Percentiles rank a stretch among this genome's conserved stretches.
These are phyloP conservation scores for Agroathelia rolfsii DNA, from an alignment of 1,284 basidiomycete species.

Conservation along the genomic window DNA sequence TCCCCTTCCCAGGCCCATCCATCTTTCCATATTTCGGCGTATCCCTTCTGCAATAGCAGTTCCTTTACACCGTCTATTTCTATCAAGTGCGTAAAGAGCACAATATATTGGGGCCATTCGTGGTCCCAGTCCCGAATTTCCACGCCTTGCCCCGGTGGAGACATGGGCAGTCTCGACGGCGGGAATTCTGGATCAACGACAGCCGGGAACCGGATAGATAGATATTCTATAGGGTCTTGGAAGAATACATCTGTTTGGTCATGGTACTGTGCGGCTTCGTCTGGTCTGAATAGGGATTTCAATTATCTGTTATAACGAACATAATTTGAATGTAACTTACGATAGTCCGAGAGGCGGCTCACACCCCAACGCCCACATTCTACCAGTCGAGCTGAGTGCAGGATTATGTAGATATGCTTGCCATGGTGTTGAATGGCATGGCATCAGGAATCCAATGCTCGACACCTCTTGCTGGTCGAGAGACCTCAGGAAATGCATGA, in stretches of 20 bases:
- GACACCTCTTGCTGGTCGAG: slow-evolving; percentile 39
- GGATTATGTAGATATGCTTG: slow-evolving; percentile 79
- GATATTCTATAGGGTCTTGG: slow-evolving; percentile 57
- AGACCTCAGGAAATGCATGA: slow-evolving; percentile 53
- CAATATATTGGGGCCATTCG: slow-evolving; percentile 72
- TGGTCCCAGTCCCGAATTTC: slow-evolving; percentile 40
- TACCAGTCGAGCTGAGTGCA: slow-evolving; percentile 39
- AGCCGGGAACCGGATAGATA: slow-evolving; percentile 54
- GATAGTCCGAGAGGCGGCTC: slow-evolving; percentile 79
- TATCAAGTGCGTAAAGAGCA: slow-evolving; percentile 72
- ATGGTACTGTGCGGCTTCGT: slow-evolving; percentile 45
- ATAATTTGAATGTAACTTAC: slow-evolving; percentile 7
- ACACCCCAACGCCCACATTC: slow-evolving; percentile 80
- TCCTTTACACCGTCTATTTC: slow-evolving; percentile 36
- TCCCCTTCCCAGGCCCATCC: slow-evolving; percentile 84
- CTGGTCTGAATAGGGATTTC: slow-evolving; percentile 28
- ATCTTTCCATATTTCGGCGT: slow-evolving; percentile 51
- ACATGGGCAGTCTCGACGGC: slow-evolving; percentile 45
- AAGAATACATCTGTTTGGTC: slow-evolving; percentile 88
- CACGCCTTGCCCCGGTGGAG: slow-evolving; percentile 36
- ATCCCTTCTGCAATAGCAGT: slow-evolving; percentile 51
- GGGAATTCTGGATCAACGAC: slow-evolving; percentile 59
- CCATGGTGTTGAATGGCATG: slow-evolving; percentile 97
- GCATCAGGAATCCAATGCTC: slow-evolving; percentile 83
- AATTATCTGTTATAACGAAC: slow-evolving; percentile 8